Evolutionary conservation across 2,329 filamentous ascomycete species (phyloP).

Genomic region (Stagonosporopsis chrysanthemi): DNA sequence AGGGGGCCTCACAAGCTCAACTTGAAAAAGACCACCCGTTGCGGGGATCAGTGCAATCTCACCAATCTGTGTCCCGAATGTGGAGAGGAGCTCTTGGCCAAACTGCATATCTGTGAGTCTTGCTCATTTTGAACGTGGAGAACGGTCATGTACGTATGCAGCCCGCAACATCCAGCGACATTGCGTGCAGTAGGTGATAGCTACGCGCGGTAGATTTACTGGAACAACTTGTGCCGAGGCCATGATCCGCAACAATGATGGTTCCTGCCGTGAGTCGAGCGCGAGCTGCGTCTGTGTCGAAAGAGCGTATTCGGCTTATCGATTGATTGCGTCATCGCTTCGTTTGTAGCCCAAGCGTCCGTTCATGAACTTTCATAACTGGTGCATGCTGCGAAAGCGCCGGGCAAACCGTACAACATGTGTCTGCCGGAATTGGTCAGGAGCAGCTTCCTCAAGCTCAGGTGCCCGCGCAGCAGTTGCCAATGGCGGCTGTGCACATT

Average conservation of each 20-base stretch:
- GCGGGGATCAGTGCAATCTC: conserved; percentile 87
- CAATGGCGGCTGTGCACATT: background rate
- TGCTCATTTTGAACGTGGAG: background rate
- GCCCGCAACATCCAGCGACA: conserved; percentile 91
- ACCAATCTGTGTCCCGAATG: conserved; percentile 82
- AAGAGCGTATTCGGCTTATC: conserved; percentile 13
- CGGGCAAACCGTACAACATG: background rate
- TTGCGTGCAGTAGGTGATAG: conserved; percentile 93
- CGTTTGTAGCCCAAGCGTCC: background rate
- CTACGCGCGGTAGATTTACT: conserved; percentile 70
- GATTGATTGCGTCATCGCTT: conserved; percentile 15
- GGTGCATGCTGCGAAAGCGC: background rate
- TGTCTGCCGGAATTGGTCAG: background rate
- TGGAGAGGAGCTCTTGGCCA: conserved; percentile 93
- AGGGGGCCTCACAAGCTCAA: conserved; percentile 63
- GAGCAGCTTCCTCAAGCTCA: background rate
- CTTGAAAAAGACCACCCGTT: conserved; percentile 83
- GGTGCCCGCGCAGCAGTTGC: background rate
- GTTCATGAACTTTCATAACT: background rate
- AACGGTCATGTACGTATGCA: conserved; percentile 70
- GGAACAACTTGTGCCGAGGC: conserved; percentile 34
- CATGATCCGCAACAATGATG: conserved; percentile 24
- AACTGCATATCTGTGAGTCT: conserved; percentile 62
- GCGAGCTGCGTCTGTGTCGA: background rate
- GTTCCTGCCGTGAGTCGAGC: background rate